These are phyloP conservation scores for Suhomyces maxii DNA, from an alignment of 1,139 yeast genomes.

Conservation along the genomic window DNA sequence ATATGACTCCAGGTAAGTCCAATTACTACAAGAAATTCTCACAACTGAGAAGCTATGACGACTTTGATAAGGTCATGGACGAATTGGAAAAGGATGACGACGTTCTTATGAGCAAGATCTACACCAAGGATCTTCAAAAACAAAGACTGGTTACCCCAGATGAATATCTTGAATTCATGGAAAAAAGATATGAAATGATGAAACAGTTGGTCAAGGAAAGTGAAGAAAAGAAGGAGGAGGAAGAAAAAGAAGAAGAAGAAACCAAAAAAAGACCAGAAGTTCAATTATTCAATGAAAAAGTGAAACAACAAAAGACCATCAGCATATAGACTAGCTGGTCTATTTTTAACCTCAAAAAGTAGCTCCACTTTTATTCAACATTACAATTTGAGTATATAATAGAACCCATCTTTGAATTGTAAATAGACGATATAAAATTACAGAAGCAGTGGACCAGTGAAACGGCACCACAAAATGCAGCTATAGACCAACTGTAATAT, in stretches of 20 bases:
- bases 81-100: slow-evolving; percentile 27
- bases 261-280: slow-evolving; percentile 3
- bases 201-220: slow-evolving; percentile 7
- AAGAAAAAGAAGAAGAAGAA: neutral
- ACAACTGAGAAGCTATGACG: slow-evolving; percentile 56
- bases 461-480: too few species aligned
- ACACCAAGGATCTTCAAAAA: slow-evolving; percentile 36
- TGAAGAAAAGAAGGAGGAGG: slow-evolving; percentile 1
- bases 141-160: slow-evolving; percentile 23
- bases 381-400: too few species aligned
- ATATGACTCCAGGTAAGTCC: slow-evolving; percentile 80
- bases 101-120: slow-evolving; percentile 33
- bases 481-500: too few species aligned
- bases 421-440: too few species aligned
- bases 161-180: slow-evolving; percentile 20
- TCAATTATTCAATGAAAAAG: slow-evolving; percentile 5
- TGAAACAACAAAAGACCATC: slow-evolving; percentile 6
- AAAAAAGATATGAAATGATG: slow-evolving; percentile 13
- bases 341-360: too few species aligned
- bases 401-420: too few species aligned
- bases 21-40: slow-evolving; percentile 58
- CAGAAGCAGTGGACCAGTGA: too few species aligned
- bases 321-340: neutral
- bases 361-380: too few species aligned
- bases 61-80: slow-evolving; percentile 32